Conservation (phyloP, 164 flowering plant species). For the Vitis amurensis region DNA sequence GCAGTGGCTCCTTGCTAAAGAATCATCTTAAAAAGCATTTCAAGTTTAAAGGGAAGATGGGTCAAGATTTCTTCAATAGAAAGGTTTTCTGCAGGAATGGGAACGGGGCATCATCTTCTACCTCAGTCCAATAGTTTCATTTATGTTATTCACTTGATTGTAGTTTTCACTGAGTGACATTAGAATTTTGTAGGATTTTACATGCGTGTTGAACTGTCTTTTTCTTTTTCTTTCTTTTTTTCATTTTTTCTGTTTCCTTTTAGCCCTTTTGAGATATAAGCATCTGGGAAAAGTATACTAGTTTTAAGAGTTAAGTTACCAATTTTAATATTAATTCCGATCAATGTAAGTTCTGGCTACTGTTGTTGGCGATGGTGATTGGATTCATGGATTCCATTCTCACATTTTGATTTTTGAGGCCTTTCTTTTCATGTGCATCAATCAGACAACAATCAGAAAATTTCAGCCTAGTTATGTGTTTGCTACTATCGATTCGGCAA, state of each 20-base stretch:
- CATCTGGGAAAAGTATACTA: too few species aligned
- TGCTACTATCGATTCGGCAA: too few species aligned
- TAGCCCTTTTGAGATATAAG: too few species aligned
- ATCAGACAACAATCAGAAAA: too few species aligned
- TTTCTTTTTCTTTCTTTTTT: background rate
- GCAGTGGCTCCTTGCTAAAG: conserved; percentile 24
- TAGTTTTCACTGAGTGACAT: background rate
- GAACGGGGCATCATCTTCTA: conserved; percentile 17
- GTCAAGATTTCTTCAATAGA: conserved; percentile 24
- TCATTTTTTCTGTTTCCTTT: background rate
- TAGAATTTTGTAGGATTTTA: background rate
- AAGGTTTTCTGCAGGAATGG: conserved; percentile 30
- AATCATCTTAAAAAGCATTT: conserved; percentile 38
- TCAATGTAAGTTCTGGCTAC: too few species aligned
- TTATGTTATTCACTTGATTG: conserved; percentile 1
- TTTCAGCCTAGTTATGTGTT: too few species aligned
- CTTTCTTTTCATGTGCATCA: too few species aligned
- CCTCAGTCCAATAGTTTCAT: background rate
- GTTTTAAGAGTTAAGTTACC: too few species aligned
- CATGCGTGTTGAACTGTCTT: background rate
- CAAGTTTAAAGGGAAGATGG: conserved; percentile 28
- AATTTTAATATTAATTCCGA: too few species aligned
- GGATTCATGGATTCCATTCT: too few species aligned
- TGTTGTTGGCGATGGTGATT: too few species aligned
- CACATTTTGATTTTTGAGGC: too few species aligned